Conservation (phyloP, 208 protist genomes). For the Acanthamoeba castellanii region DNA sequence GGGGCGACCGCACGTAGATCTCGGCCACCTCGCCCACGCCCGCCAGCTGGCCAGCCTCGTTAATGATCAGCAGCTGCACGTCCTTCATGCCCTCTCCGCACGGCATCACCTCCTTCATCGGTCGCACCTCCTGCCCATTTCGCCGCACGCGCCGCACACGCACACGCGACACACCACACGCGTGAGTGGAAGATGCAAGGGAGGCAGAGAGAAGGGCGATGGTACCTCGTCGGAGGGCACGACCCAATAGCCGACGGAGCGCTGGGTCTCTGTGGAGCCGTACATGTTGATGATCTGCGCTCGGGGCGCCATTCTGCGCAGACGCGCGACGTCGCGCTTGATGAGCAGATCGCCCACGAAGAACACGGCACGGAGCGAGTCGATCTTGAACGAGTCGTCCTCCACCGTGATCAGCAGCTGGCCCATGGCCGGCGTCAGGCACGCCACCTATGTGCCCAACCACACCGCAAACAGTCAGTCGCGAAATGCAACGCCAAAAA, state of each 20-base stretch:
- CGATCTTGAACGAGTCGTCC: slow-evolving; percentile 75
- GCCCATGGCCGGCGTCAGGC: slow-evolving; percentile 88
- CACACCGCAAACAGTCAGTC: too few species aligned
- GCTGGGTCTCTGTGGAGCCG: slow-evolving; percentile 88
- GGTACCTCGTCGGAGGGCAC: slow-evolving; percentile 47
- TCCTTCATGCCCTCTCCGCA: slow-evolving; percentile 85
- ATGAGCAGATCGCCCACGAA: slow-evolving; percentile 88
- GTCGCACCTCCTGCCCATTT: slow-evolving; percentile 25
- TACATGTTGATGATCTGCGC: slow-evolving; percentile 88
- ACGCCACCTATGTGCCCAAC: slow-evolving; percentile 70
- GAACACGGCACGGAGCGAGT: slow-evolving; percentile 79
- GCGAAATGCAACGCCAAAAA: too few species aligned
- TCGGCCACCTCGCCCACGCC: slow-evolving; percentile 85
- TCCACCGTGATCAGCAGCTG: slow-evolving; percentile 82
- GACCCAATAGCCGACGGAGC: slow-evolving; percentile 83
- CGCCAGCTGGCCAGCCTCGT: slow-evolving; percentile 66
- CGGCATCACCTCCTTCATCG: slow-evolving; percentile 85
- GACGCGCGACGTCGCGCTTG: slow-evolving; percentile 84
- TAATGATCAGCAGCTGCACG: slow-evolving; percentile 83
- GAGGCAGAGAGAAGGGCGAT: neutral
- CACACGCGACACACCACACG: neutral
- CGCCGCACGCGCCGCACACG: neutral
- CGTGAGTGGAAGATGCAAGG: neutral
- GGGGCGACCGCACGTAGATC: slow-evolving; percentile 82
- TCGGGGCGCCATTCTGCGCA: slow-evolving; percentile 83